A percentile compares a stretch with the other conserved stretches of the same genome.
phyloP scores from a whole-genome alignment of 1,284 basidiomycete genomes.

The Phylloporus sp. region DNA sequence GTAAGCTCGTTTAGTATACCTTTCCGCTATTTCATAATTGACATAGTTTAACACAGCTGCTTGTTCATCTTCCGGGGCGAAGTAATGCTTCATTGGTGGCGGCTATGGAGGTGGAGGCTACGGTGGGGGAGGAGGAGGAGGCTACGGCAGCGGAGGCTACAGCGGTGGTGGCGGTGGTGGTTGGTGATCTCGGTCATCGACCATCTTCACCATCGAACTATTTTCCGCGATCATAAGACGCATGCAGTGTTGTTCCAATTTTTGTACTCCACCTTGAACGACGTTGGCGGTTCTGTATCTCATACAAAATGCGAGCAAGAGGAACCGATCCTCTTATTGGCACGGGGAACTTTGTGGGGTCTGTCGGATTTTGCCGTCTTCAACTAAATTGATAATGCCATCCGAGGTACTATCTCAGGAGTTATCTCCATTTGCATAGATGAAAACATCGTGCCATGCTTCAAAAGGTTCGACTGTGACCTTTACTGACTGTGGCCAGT shows the following conservation, averaged over 20 bases:
- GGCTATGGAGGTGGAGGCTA: slow-evolving; percentile 19
- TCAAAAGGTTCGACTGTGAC: too few relatives aligned
- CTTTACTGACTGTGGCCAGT: too few relatives aligned
- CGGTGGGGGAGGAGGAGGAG: slow-evolving; percentile 10
- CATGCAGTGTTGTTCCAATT: slow-evolving; percentile 19
- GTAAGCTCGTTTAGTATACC: too few relatives aligned
- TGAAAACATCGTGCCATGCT: too few relatives aligned
- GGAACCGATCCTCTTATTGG: not conserved
- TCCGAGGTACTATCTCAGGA: too few relatives aligned
- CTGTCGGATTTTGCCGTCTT: not conserved
- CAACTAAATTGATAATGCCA: too few relatives aligned
- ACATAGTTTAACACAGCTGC: too few relatives aligned
- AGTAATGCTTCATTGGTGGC: too few relatives aligned
- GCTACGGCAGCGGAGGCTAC: slow-evolving; percentile 13
- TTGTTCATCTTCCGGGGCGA: too few relatives aligned
- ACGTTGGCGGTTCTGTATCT: slow-evolving; percentile 18
- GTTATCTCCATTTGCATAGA: not conserved
- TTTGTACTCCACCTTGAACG: slow-evolving; percentile 12
- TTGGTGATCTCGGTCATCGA: slow-evolving; percentile 26
- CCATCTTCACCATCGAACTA: not conserved
- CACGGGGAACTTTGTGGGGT: not conserved
- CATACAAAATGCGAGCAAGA: not conserved
- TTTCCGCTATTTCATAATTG: too few relatives aligned
- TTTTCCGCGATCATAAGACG: slow-evolving; percentile 2
- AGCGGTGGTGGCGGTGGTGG: slow-evolving; percentile 22